A percentile compares a stretch with the other conserved stretches of the same genome.
These are phyloP conservation scores for Suillus subluteus DNA, from an alignment of 768 basidiomycete genomes.

Conservation along the genomic window DNA sequence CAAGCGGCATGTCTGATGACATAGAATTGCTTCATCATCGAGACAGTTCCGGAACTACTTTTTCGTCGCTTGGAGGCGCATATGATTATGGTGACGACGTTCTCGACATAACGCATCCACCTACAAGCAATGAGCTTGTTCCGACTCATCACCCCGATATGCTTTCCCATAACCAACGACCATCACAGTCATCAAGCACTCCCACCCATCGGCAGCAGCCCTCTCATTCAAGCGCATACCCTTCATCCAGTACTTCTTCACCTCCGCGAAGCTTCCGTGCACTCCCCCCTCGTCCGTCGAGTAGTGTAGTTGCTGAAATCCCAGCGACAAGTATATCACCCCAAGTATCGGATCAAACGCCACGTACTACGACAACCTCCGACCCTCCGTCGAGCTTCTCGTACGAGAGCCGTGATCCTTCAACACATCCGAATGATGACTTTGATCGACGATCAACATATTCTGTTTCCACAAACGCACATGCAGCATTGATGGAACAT, in stretches of 20 bases:
- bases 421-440: constrained; percentile 17
- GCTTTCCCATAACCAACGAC: constrained; percentile 8
- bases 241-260: constrained; percentile 17
- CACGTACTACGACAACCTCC: constrained; percentile 10
- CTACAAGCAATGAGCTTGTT: constrained; percentile 21
- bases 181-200: constrained; percentile 9
- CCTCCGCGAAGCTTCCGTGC: constrained; percentile 29
- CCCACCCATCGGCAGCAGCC: background rate
- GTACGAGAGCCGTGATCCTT: constrained; percentile 2
- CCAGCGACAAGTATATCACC: background rate
- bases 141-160: constrained; percentile 23
- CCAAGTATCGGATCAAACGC: background rate
- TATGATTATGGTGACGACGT: constrained; percentile 21
- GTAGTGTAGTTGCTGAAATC: background rate
- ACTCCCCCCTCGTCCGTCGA: constrained; percentile 33
- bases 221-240: constrained; percentile 4
- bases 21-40: constrained; percentile 30
- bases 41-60: constrained; percentile 14
- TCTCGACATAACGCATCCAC: constrained; percentile 25
- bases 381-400: constrained; percentile 5
- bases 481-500: constrained; percentile 34
- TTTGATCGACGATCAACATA: constrained; percentile 22
- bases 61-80: constrained; percentile 11
- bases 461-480: constrained; percentile 30
- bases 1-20: constrained; percentile 26